Evolutionary conservation across 2,329 filamentous ascomycete genomes (phyloP).

Genomic region (Xylaria sp.): DNA sequence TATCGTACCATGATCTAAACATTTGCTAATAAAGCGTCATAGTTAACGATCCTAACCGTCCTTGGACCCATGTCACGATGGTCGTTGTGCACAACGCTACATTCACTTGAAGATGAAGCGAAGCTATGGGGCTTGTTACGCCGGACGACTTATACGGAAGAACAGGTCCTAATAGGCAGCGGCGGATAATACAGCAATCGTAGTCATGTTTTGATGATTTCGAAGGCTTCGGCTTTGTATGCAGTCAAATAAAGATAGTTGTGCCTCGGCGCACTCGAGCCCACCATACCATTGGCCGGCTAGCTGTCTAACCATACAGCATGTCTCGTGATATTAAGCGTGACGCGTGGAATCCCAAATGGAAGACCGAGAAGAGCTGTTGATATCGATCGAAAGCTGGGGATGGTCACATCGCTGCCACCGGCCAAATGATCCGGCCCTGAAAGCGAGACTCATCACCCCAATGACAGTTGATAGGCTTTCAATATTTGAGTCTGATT

Average conservation of each 20-base stretch:
- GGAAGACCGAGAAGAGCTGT: not conserved
- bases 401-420: not conserved
- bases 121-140: not conserved
- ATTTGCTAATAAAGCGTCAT: constrained; percentile 13
- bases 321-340: not conserved
- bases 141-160: not conserved
- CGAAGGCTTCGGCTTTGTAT: not conserved
- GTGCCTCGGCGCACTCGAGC: not conserved
- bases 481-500: not conserved
- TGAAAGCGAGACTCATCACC: not conserved
- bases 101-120: constrained; percentile 5
- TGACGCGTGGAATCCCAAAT: not conserved
- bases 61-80: constrained; percentile 37
- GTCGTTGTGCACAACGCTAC: constrained; percentile 28
- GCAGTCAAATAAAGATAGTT: not conserved
- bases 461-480: not conserved
- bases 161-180: not conserved
- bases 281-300: not conserved
- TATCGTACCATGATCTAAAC: not conserved
- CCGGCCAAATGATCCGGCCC: not conserved
- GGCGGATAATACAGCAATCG: constrained; percentile 4
- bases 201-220: not conserved
- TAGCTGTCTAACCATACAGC: not conserved
- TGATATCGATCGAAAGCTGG: not conserved
- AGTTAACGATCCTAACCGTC: constrained; percentile 39